A percentile compares a stretch with the other conserved stretches of the same genome.
Evolutionary conservation across 805 yeast species (phyloP).

Genomic region (Scheffersomyces stipitis): DNA sequence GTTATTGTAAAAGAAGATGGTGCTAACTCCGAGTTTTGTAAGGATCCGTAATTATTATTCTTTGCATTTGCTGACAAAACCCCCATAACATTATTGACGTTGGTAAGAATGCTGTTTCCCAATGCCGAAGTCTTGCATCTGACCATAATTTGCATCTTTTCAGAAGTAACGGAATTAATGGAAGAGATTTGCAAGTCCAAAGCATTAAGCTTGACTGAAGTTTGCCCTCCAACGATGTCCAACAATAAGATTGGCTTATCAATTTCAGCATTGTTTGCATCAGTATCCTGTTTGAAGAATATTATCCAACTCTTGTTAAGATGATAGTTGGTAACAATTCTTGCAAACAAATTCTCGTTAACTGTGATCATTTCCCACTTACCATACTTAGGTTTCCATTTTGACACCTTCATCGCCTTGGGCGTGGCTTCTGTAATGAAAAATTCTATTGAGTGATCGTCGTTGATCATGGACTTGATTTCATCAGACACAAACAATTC

Average conservation of each 20-base stretch:
- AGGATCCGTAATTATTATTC: slow-evolving; percentile 3
- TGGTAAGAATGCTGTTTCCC: slow-evolving; percentile 21
- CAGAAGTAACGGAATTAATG: slow-evolving; percentile 29
- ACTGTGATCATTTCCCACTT: slow-evolving; percentile 46
- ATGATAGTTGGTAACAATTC: slow-evolving; percentile 39
- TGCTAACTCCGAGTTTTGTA: slow-evolving; percentile 9
- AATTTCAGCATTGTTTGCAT: slow-evolving; percentile 26
- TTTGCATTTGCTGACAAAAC: slow-evolving; percentile 12
- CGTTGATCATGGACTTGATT: slow-evolving; percentile 37
- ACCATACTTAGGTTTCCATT: slow-evolving; percentile 42
- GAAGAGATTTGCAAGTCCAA: slow-evolving; percentile 38
- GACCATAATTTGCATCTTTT: slow-evolving; percentile 28
- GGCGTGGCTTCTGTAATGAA: slow-evolving; percentile 35
- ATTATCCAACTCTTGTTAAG: slow-evolving; percentile 36
- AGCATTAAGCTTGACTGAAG: slow-evolving; percentile 35
- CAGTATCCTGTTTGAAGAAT: slow-evolving; percentile 40
- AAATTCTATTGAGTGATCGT: slow-evolving; percentile 37
- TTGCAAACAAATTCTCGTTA: slow-evolving; percentile 34
- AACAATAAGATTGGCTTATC: slow-evolving; percentile 39
- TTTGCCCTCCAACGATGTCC: slow-evolving; percentile 21
- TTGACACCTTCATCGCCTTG: slow-evolving; percentile 38
- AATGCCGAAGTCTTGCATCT: slow-evolving; percentile 32
- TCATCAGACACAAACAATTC: slow-evolving; percentile 33
- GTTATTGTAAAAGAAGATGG: slow-evolving; percentile 29
- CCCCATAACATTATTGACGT: slow-evolving; percentile 28